Percentiles rank a stretch among this genome's conserved stretches.
Conservation (phyloP, 768 basidiomycete species). For the Serendipita sp. region DNA sequence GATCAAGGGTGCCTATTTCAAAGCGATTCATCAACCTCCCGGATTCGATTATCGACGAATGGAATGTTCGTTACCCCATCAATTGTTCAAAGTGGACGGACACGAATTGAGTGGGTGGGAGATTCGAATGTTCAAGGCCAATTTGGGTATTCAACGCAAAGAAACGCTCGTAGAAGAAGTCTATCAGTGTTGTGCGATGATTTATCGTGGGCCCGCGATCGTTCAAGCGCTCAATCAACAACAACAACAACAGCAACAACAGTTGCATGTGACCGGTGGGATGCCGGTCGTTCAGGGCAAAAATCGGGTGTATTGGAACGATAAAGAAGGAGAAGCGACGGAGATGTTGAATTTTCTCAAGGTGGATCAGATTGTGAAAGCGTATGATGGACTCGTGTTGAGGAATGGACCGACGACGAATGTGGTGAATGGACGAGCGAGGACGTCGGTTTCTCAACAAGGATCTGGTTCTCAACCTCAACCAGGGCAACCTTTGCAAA, state of each 20-base stretch:
- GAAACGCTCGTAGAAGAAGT: slow-evolving; percentile 8
- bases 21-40: slow-evolving; percentile 64
- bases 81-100: slow-evolving; percentile 49
- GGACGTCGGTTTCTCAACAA: not conserved
- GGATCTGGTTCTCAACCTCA: no score
- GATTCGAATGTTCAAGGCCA: slow-evolving; percentile 63
- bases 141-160: slow-evolving; percentile 47
- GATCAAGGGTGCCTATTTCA: slow-evolving; percentile 68
- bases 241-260: not conserved
- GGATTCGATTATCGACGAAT: slow-evolving; percentile 72
- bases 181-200: slow-evolving; percentile 12
- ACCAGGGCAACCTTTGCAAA: not conserved
- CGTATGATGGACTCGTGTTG: not conserved
- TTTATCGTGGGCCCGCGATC: slow-evolving; percentile 9
- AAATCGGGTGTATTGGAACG: slow-evolving; percentile 1
- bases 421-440: not conserved
- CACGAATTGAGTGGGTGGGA: slow-evolving; percentile 67
- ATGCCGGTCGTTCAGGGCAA: not conserved
- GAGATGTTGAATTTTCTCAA: slow-evolving; percentile 4
- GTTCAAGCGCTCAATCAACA: not conserved
- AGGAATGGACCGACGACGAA: not conserved
- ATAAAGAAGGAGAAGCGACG: not conserved
- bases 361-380: not conserved
- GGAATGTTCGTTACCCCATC: slow-evolving; percentile 58
- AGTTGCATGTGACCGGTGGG: not conserved